Conservation (phyloP, 2,329 filamentous ascomycete genomes). For the Paracoccidioides lutzii region DNA sequence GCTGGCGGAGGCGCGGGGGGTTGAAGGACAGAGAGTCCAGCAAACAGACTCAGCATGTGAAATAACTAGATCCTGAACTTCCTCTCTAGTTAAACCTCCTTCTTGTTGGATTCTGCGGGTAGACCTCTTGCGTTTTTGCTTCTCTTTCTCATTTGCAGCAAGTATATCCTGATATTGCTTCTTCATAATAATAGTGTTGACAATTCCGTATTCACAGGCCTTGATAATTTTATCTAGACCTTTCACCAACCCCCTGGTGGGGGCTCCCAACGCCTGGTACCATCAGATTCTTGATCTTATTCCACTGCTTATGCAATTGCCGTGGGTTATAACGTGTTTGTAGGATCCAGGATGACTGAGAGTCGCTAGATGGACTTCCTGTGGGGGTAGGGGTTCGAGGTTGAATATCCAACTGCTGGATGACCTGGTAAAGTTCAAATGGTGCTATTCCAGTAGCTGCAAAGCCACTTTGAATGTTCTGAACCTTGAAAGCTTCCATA, state of each 20-base stretch:
- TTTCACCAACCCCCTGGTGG: neutral
- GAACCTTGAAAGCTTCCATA: neutral
- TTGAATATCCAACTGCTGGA: constrained; percentile 3
- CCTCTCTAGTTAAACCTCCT: constrained; percentile 2
- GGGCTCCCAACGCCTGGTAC: neutral
- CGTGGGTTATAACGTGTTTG: constrained; percentile 1
- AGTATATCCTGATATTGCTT: neutral
- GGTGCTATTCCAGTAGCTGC: constrained; percentile 1
- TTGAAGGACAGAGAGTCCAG: neutral
- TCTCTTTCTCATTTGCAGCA: too few species aligned
- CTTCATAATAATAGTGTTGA: neutral
- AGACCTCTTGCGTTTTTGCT: too few species aligned
- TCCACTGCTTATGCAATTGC: neutral
- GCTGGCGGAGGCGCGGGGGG: neutral
- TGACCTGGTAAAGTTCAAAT: neutral
- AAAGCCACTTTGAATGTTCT: constrained; percentile 5
- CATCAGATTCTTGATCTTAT: neutral
- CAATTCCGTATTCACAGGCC: neutral
- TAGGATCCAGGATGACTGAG: neutral
- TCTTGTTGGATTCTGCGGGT: neutral
- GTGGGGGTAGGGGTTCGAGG: neutral
- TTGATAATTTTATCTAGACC: neutral
- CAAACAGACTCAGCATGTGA: neutral
- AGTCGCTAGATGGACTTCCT: neutral
- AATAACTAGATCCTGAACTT: constrained; percentile 1